Percentiles rank a stretch among this genome's conserved stretches.
phyloP scores from a whole-genome alignment of 352 stramenopile genomes.

The Globisporangium emineosum region DNA sequence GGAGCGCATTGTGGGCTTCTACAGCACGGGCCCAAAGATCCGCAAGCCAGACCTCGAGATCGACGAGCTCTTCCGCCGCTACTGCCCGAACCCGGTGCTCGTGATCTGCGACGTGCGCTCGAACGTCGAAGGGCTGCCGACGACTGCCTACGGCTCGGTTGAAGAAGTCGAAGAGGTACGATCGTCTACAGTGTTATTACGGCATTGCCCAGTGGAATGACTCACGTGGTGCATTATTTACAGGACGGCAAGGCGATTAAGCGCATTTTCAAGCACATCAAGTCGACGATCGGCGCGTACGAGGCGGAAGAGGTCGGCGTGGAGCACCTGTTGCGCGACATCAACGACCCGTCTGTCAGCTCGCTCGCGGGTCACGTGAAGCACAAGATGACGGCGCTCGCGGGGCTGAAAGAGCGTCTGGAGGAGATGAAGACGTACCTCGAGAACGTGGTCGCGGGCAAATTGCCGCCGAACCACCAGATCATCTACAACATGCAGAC shows the following conservation, averaged over 20 bases:
- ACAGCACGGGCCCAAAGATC: conserved; percentile 97
- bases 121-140: conserved; percentile 95
- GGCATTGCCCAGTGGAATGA: background rate
- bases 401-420: conserved; percentile 92
- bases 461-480: conserved; percentile 76
- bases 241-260: conserved; percentile 94
- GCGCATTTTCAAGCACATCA: conserved; percentile 98
- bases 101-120: conserved; percentile 98
- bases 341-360: conserved; percentile 99
- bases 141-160: conserved; percentile 96
- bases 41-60: conserved; percentile 94
- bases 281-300: conserved; percentile 94
- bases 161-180: conserved; percentile 93
- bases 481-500: conserved; percentile 99
- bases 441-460: conserved; percentile 87
- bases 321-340: conserved; percentile 98
- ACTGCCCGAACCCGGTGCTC: conserved; percentile 95
- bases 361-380: conserved; percentile 98
- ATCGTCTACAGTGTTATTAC: conserved; percentile 4
- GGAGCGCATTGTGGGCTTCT: conserved; percentile 98
- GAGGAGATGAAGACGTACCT: conserved; percentile 99
- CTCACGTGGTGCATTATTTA: background rate
- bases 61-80: conserved; percentile 93
- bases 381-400: conserved; percentile 97
- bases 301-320: conserved; percentile 96